phyloP scores from a whole-genome alignment of 106 monocot genomes.

The Acorus gramineus region DNA sequence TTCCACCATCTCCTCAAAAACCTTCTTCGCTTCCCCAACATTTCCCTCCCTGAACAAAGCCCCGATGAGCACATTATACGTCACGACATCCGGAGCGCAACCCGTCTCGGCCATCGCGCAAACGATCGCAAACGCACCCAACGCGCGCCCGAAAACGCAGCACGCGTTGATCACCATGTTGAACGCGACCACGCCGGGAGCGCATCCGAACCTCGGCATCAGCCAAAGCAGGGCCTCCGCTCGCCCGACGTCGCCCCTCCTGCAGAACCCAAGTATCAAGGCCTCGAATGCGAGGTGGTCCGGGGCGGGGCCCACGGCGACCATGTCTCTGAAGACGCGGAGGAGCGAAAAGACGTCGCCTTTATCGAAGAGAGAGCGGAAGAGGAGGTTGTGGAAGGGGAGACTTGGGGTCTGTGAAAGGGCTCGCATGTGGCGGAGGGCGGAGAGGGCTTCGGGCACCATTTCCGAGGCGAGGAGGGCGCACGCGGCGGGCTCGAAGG shows the following conservation, averaged over 20 bases:
- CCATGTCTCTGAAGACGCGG: slow-evolving; percentile 9
- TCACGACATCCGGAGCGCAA: slow-evolving; percentile 34
- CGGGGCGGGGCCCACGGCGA: slow-evolving; percentile 40
- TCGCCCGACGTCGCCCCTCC: slow-evolving; percentile 24
- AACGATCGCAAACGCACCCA: slow-evolving; percentile 43
- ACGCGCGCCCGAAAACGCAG: slow-evolving; percentile 27
- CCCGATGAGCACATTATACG: slow-evolving; percentile 58
- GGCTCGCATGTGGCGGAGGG: no score
- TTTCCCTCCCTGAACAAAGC: slow-evolving; percentile 54
- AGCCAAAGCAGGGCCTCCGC: slow-evolving; percentile 43
- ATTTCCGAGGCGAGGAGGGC: slow-evolving; percentile 5
- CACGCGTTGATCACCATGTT: slow-evolving; percentile 76
- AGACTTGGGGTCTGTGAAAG: neutral
- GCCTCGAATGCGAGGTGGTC: slow-evolving; percentile 41
- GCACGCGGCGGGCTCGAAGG: slow-evolving; percentile 15
- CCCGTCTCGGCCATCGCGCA: slow-evolving; percentile 35
- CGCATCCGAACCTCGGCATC: slow-evolving; percentile 44
- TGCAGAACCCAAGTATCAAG: slow-evolving; percentile 70
- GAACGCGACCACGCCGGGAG: slow-evolving; percentile 53
- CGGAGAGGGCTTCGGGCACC: no score
- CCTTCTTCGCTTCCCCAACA: slow-evolving; percentile 47
- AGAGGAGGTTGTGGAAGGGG: slow-evolving; percentile 33
- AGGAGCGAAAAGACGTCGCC: slow-evolving; percentile 35
- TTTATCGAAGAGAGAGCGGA: slow-evolving; percentile 48
- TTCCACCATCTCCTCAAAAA: slow-evolving; percentile 42